Base-by-base conservation (phyloP, 495 filamentous ascomycete species). In the Rusavskia elegans region DNA sequence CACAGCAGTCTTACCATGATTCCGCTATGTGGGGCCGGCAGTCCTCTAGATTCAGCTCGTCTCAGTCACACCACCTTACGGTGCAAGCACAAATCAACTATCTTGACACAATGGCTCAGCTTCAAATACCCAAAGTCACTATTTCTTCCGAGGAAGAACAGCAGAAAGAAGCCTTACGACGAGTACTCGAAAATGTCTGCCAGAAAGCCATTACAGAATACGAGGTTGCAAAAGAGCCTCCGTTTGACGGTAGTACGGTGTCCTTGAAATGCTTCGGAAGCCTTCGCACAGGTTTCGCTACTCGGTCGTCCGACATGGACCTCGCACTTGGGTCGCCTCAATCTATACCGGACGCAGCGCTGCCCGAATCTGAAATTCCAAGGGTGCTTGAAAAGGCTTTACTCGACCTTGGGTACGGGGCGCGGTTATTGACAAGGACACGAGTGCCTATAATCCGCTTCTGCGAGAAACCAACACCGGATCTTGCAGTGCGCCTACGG, bases 371-470 rank as follows among this genome's bases (percentile, higher is more conserved):
- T 30, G 68, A 72, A 1, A 76, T 81, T 42, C 82, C 83, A 19
- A 70, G 82, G 37, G 53, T 84, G 16, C 57, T 89, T 10, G 83
- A 87, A 59, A 82, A 77, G 56, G 71, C 71, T 2, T 69, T 92
- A n/a, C 69, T 88, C n/a, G 71, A 84, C 4, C 57, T 71, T 32
- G 84, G 82, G 0, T 78, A 79, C 53, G 83, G 83, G 38, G 84
- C 81, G 20, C 71, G 82, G 1, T 64, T 90, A 8, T 72, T 89
- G 8, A 79, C 82, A 20, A 73, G 71, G 36, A 88, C 87, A 8
- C 74, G 85, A 55, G 80, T 89, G 29, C 87, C 87, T 21, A 89
- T 92, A 52, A 80, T 93, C 59, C 87, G 87, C 57, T 66, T 93
- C 30, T 88, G 83, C 64, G 75, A 88, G 60, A 76, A 73, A 52